phyloP scores from a whole-genome alignment of 208 protist genomes.

The Jaenimonas drosophilae region DNA sequence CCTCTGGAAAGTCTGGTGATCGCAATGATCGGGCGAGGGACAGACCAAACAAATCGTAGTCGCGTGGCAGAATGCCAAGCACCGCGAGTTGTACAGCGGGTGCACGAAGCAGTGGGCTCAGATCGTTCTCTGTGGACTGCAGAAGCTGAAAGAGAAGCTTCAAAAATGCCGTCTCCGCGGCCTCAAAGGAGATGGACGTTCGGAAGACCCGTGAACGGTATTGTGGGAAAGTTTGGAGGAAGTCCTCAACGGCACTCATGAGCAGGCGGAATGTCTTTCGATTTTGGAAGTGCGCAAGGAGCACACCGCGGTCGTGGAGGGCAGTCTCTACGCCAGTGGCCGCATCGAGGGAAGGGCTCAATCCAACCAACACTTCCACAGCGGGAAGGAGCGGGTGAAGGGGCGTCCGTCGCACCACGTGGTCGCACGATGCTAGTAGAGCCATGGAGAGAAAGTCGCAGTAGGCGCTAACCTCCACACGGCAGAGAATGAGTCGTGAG shows the following conservation, averaged over 20 bases:
- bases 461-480: not conserved
- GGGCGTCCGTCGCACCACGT: not conserved
- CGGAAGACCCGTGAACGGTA: slow-evolving; percentile 1
- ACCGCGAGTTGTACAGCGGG: slow-evolving; percentile 1
- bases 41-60: slow-evolving; percentile 4
- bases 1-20: slow-evolving; percentile 4
- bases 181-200: slow-evolving; percentile 3
- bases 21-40: not conserved
- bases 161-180: not conserved
- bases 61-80: slow-evolving; percentile 1
- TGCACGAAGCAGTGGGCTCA: not conserved
- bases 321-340: not conserved
- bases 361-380: slow-evolving; percentile 1
- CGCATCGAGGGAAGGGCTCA: slow-evolving; percentile 1
- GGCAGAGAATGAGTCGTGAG: not conserved
- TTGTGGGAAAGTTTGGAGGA: slow-evolving; percentile 2
- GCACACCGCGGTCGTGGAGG: not conserved
- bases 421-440: not conserved
- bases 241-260: slow-evolving; percentile 2
- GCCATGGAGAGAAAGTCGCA: slow-evolving; percentile 7
- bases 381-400: slow-evolving; percentile 4
- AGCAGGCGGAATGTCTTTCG: not conserved
- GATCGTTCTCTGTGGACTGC: not conserved
- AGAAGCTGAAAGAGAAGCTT: not conserved
- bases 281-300: not conserved